Base-by-base conservation (phyloP, 1,284 basidiomycete species). In the Marasmius sp. region DNA sequence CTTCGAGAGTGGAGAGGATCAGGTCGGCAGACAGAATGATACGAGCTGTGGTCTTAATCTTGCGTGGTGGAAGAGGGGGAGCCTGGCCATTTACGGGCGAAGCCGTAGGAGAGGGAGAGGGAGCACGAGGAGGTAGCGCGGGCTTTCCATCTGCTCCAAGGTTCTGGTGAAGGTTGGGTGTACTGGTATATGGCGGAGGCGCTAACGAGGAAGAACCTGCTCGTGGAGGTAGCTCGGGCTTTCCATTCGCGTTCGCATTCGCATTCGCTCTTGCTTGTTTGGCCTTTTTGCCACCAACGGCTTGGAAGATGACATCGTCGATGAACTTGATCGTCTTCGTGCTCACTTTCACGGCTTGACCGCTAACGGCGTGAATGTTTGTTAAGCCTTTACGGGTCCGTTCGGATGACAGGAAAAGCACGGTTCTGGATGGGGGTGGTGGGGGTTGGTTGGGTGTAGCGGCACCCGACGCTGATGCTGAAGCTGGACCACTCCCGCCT, bases 21-120 rank as follows among this genome's bases (percentile, higher is more conserved):
- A 93, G 82, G 67, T 92, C 89, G 16, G 87, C 87, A 6, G 89
- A 89, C 33, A 91, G 81, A 33, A 88, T 69, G 11, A 90, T 68
- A 36, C 85, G 81, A 55, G 84, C 81, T 60, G 76, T 78, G 22
- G 68, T 76, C 16, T 72, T 73, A 6, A 81, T 70, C 37, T 69
- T 68, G 57, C 61, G 71, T 9, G 69, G 74, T 58, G 71, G 71
- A 16, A 69, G 69, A 20, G 70, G 66, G 11, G 71, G 66, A 9
- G 69, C 63, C 11, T 22, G 41, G 47, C 54, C n/a, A 18, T 62
- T 54, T 50, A 67, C 59, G 41, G 64, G 60, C 18, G 66, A 52
- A 22, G 63, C 22, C 58, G 70, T 66, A 39, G 66, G 65, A 12
- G 77, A 71, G 6, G 73, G 73, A 14, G 72, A 59, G 3, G 72